These are phyloP conservation scores for Coniochaeta sp. DNA, from an alignment of 2,329 filamentous ascomycete species.

Conservation along the genomic window DNA sequence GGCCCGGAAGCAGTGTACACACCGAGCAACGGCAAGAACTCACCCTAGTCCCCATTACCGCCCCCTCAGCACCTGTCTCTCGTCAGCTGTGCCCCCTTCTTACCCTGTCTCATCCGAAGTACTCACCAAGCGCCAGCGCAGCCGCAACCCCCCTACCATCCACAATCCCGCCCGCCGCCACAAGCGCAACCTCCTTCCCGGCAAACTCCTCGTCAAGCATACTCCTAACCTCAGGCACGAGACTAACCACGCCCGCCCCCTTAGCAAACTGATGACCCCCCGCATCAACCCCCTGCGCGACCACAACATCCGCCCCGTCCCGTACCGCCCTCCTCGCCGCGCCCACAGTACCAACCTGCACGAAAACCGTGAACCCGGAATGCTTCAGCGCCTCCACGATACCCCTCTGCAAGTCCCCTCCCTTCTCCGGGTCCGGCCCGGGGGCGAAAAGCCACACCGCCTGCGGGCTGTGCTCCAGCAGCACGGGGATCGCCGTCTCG, in stretches of 20 bases:
- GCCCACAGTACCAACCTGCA: slow-evolving; percentile 54
- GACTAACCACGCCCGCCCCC: slow-evolving; percentile 45
- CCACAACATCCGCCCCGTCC: slow-evolving; percentile 49
- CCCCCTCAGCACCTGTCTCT: slow-evolving; percentile 31
- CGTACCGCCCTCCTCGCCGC: slow-evolving; percentile 42
- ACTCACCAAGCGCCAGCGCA: slow-evolving; percentile 44
- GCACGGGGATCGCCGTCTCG: slow-evolving; percentile 38
- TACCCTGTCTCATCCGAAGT: not conserved
- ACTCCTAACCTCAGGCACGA: slow-evolving; percentile 51
- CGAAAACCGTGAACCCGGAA: slow-evolving; percentile 41
- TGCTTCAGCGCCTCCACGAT: slow-evolving; percentile 29
- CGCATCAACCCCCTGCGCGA: slow-evolving; percentile 57
- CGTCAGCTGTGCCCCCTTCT: not conserved
- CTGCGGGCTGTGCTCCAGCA: slow-evolving; percentile 45
- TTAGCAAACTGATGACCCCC: slow-evolving; percentile 54
- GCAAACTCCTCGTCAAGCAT: slow-evolving; percentile 32
- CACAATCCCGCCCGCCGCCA: slow-evolving; percentile 55
- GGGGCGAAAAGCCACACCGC: slow-evolving; percentile 65
- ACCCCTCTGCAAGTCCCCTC: slow-evolving; percentile 26
- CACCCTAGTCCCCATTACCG: slow-evolving; percentile 35
- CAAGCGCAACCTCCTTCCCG: slow-evolving; percentile 28
- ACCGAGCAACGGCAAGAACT: not conserved
- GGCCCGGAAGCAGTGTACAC: no score
- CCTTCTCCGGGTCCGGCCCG: slow-evolving; percentile 25
- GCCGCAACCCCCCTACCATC: slow-evolving; percentile 50